Evolutionary conservation across 768 basidiomycete genomes (phyloP), one percentile per base, ranked within the genome.

Genomic region (Leccinum obscurum): DNA sequence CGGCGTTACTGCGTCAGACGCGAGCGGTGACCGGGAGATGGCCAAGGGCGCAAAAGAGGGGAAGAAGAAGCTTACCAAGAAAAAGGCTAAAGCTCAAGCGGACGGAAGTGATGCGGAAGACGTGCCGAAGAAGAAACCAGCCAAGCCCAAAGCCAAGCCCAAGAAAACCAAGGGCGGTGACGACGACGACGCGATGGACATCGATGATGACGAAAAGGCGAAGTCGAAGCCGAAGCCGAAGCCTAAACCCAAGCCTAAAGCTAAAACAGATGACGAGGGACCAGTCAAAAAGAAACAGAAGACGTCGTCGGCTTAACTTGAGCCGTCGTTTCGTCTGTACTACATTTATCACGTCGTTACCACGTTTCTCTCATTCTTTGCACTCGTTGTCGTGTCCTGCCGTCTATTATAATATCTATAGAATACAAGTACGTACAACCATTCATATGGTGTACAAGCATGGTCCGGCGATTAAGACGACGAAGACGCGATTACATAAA

Each of bases 1-100:
- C 4, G 90, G 87, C 1, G 82, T 86, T 58, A 93, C 90, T 6
- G 92, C 90, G 11, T 93, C 92, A 0, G 92, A 93, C 68, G 91
- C 90, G 48, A 89, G 87, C 61, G 92, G 92, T 32, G 91, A 93
- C 69, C 83, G 83, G 56, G 86, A 85, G 55, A 68, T 92, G 65
- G 76, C 81, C 49, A 78, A 77, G 57, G 75, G 66, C 22, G 65
- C 68, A 8, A 75, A 74, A 50, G 69, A 70, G 17, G 75, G 75
- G 58, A 72, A 74, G 66, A 73, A 79, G 64, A 73, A 76, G 52
- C 67, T 62, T 6, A 73, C 71, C 28, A 77, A 75, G 68, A 77
- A 75, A 55, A 85, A 85, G 66, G 70, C 64, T 41, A 85, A 83
- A 65, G 70, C 66, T 0, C 69, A 76, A 62, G 76, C 81, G 63